Conservation (phyloP, 1,139 yeast species). For the Nakaseomyces delphensis region DNA sequence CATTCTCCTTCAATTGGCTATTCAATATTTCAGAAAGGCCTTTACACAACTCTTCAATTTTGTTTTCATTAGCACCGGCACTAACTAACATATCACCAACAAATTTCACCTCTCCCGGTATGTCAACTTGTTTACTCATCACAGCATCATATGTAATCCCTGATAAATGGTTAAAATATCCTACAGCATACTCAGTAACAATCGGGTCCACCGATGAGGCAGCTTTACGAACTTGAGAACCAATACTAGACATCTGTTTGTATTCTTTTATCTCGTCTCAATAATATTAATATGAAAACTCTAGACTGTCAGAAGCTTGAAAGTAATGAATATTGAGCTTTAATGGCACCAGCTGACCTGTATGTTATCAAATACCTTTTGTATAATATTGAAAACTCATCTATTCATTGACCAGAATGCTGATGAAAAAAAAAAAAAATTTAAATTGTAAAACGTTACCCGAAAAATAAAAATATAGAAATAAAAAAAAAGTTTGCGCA, state of each 20-base stretch:
- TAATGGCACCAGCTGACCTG: background rate
- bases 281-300: no score
- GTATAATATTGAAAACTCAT: background rate
- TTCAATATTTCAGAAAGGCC: slow-evolving; percentile 42
- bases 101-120: slow-evolving; percentile 57
- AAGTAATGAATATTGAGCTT: background rate
- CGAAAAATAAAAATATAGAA: background rate
- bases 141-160: slow-evolving; percentile 73
- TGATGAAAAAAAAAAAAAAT: background rate
- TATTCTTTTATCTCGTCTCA: background rate
- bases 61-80: slow-evolving; percentile 70
- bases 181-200: slow-evolving; percentile 88
- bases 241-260: slow-evolving; percentile 25
- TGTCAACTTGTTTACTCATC: slow-evolving; percentile 61
- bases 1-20: slow-evolving; percentile 55
- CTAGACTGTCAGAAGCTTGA: no score
- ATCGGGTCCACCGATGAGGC: slow-evolving; percentile 80
- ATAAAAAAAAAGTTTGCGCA: slow-evolving; percentile 13
- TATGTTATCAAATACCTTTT: background rate
- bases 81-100: slow-evolving; percentile 53
- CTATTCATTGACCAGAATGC: background rate
- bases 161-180: slow-evolving; percentile 74
- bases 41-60: slow-evolving; percentile 42
- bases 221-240: slow-evolving; percentile 70
- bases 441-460: background rate